Conservation (phyloP, 768 basidiomycete genomes). For the Sporobolomyces phaffii region DNA sequence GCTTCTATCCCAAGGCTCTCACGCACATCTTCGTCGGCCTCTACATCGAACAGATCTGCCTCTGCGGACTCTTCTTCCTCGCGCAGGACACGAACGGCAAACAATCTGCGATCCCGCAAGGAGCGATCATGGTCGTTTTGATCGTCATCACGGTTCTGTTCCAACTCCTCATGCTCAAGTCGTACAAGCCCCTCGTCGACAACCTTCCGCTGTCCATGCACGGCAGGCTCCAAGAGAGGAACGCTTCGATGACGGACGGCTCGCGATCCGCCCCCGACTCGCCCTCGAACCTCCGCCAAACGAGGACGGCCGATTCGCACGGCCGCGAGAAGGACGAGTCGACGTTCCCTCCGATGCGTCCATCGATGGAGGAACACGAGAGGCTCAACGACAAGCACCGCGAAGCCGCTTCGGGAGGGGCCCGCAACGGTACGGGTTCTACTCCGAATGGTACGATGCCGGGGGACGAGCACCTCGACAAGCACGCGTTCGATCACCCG, state of each 20-base stretch:
- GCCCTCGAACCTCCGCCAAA: background rate
- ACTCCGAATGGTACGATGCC: constrained; percentile 16
- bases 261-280: background rate
- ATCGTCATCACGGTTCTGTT: constrained; percentile 76
- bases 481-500: constrained; percentile 70
- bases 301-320: background rate
- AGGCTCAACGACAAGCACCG: constrained; percentile 26
- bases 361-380: constrained; percentile 31
- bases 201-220: constrained; percentile 74
- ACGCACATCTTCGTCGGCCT: constrained; percentile 88
- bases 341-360: constrained; percentile 26
- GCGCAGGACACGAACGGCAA: constrained; percentile 55
- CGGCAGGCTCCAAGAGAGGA: constrained; percentile 56
- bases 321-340: constrained; percentile 32
- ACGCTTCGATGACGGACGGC: background rate
- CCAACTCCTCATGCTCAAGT: constrained; percentile 67
- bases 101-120: constrained; percentile 63
- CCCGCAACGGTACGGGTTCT: background rate
- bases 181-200: constrained; percentile 69
- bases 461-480: constrained; percentile 44
- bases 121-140: constrained; percentile 74
- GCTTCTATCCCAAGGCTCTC: constrained; percentile 92
- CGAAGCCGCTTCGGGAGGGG: too few species aligned
- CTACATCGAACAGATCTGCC: constrained; percentile 81
- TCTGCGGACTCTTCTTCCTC: constrained; percentile 86